A percentile compares a stretch with the other conserved stretches of the same genome.
These are phyloP conservation scores for Phylloporus sp. DNA, from an alignment of 768 basidiomycete genomes.

Conservation along the genomic window DNA sequence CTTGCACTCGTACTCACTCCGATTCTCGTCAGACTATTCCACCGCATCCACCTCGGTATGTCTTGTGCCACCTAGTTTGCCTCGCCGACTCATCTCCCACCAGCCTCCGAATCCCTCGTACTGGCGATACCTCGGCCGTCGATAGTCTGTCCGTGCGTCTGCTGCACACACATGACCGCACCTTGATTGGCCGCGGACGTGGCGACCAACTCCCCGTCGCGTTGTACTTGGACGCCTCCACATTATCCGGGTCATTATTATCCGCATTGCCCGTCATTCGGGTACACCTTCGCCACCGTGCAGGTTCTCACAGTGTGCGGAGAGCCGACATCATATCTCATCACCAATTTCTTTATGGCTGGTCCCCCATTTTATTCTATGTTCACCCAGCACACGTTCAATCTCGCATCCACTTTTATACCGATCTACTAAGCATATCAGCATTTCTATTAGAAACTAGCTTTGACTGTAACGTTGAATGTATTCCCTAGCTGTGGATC, in stretches of 20 bases:
- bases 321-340: conserved; percentile 2
- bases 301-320: conserved; percentile 5
- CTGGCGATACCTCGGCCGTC: conserved; percentile 48
- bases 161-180: conserved; percentile 6
- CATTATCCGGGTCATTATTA: conserved; percentile 1
- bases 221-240: conserved; percentile 5
- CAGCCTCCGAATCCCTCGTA: conserved; percentile 43
- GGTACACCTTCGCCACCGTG: conserved; percentile 3
- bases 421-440: conserved; percentile 17
- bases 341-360: conserved; percentile 12
- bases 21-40: conserved; percentile 49
- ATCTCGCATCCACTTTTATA: conserved; percentile 20
- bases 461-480: conserved; percentile 23
- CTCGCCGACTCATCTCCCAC: conserved; percentile 1
- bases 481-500: conserved; percentile 22
- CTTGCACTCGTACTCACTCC: conserved; percentile 1
- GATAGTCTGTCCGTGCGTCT: conserved; percentile 20
- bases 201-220: conserved; percentile 2
- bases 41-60: conserved; percentile 44
- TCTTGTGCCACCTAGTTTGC: conserved; percentile 1
- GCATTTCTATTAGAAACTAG: conserved; percentile 27
- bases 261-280: conserved; percentile 2
- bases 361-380: conserved; percentile 14
- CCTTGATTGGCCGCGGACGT: conserved; percentile 1
- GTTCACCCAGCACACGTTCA: conserved; percentile 6